Percentiles rank a stretch among this genome's conserved stretches.
phyloP scores from a whole-genome alignment of 768 basidiomycete genomes.

The Tricholoma sp. region DNA sequence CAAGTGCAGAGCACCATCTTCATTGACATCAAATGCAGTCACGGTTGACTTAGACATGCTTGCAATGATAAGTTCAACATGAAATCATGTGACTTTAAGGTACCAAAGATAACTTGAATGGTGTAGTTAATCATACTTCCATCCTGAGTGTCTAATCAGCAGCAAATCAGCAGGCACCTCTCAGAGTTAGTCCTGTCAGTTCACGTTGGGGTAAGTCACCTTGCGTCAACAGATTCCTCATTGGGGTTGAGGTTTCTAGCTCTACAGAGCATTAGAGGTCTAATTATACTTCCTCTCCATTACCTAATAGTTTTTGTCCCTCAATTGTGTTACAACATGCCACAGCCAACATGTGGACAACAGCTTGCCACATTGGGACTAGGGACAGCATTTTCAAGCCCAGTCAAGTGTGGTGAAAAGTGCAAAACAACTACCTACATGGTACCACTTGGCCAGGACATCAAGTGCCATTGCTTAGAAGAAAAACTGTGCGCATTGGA shows the following conservation, averaged over 20 bases:
- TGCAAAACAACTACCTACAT: constrained; percentile 5
- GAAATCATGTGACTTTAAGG: no score
- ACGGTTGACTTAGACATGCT: no score
- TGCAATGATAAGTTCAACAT: no score
- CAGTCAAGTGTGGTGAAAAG: constrained; percentile 11
- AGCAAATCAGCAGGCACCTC: no score
- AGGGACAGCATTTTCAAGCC: constrained; percentile 16
- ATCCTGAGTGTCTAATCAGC: no score
- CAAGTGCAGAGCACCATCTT: no score
- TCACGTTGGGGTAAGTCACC: no score
- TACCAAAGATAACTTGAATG: no score
- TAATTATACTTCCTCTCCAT: background rate
- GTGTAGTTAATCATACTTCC: no score
- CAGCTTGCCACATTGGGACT: constrained; percentile 13
- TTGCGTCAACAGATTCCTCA: no score
- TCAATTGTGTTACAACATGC: background rate
- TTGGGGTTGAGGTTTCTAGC: background rate
- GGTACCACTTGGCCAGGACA: constrained; percentile 1
- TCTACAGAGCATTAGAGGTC: background rate
- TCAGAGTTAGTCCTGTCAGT: no score
- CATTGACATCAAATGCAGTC: no score
- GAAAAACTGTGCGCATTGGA: background rate
- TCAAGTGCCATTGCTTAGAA: background rate
- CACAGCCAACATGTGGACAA: background rate
- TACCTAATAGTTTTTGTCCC: background rate